Percentiles rank a stretch among this genome's conserved stretches.
These are phyloP conservation scores for Exophiala dermatitidis DNA, from an alignment of 2,329 filamentous ascomycete genomes.

Conservation along the genomic window DNA sequence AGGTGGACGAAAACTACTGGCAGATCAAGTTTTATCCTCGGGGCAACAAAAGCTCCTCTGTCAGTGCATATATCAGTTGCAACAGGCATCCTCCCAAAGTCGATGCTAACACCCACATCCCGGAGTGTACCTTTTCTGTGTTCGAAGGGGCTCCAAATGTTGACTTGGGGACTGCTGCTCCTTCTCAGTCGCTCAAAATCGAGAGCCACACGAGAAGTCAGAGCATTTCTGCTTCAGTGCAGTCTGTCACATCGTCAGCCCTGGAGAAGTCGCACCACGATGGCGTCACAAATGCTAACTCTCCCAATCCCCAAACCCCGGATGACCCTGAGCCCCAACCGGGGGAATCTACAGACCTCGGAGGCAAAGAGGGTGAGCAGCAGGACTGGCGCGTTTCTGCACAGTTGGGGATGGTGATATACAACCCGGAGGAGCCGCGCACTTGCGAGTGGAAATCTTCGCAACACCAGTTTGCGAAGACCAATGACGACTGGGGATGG, in stretches of 20 bases:
- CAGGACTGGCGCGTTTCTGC: constrained; percentile 47
- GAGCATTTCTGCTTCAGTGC: constrained; percentile 5
- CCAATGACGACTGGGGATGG: constrained; percentile 58
- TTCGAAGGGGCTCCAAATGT: constrained; percentile 35
- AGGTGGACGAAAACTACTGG: constrained; percentile 56
- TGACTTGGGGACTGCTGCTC: constrained; percentile 30
- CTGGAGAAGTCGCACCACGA: constrained; percentile 9
- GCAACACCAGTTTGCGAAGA: constrained; percentile 52
- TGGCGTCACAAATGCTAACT: neutral
- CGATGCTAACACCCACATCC: constrained; percentile 31
- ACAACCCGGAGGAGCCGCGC: constrained; percentile 57
- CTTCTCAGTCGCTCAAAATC: constrained; percentile 8
- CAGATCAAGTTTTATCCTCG: constrained; percentile 59
- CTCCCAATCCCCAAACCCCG: neutral
- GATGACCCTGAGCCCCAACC: constrained; percentile 1
- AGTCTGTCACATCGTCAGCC: neutral
- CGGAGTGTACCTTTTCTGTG: constrained; percentile 37
- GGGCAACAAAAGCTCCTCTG: constrained; percentile 51
- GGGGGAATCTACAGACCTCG: neutral
- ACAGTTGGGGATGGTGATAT: constrained; percentile 55
- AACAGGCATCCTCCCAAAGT: constrained; percentile 42
- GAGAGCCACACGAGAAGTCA: constrained; percentile 1
- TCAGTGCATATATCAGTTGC: constrained; percentile 57
- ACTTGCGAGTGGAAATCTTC: constrained; percentile 51
- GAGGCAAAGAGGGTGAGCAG: constrained; percentile 9